Conservation (phyloP, 2,329 filamentous ascomycete species). For the Talaromyces verruculosus region DNA sequence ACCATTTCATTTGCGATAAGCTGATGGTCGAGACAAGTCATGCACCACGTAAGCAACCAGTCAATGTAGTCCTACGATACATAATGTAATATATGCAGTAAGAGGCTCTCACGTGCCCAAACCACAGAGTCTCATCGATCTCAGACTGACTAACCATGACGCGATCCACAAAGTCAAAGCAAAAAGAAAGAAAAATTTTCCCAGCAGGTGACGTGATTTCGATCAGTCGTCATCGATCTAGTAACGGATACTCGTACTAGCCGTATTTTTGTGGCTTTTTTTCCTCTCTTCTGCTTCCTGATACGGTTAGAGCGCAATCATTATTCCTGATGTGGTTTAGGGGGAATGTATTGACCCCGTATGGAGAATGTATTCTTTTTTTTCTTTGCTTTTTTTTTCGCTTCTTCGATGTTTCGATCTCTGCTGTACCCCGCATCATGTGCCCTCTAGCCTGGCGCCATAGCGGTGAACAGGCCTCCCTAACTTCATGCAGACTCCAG, state of each 20-base stretch:
- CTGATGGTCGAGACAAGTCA: background rate
- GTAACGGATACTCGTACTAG: constrained; percentile 13
- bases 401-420: constrained; percentile 3
- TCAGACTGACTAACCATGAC: background rate
- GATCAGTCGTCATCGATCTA: background rate
- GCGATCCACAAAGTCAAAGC: constrained; percentile 1
- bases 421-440: constrained; percentile 21
- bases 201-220: constrained; percentile 16
- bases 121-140: background rate
- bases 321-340: background rate
- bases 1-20: constrained; percentile 1
- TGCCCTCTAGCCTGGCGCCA: background rate
- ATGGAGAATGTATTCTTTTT: background rate
- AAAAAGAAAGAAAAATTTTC: constrained; percentile 12
- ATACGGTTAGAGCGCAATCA: constrained; percentile 16
- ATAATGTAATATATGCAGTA: background rate
- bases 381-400: background rate
- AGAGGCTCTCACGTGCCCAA: constrained; percentile 1
- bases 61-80: background rate
- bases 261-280: background rate
- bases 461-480: background rate
- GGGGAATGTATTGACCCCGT: background rate
- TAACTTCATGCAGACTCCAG: background rate
- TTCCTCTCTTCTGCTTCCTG: constrained; percentile 20
- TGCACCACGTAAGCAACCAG: background rate